Conservation (phyloP, 495 filamentous ascomycete species). For the Lindgomyces ingoldianus region DNA sequence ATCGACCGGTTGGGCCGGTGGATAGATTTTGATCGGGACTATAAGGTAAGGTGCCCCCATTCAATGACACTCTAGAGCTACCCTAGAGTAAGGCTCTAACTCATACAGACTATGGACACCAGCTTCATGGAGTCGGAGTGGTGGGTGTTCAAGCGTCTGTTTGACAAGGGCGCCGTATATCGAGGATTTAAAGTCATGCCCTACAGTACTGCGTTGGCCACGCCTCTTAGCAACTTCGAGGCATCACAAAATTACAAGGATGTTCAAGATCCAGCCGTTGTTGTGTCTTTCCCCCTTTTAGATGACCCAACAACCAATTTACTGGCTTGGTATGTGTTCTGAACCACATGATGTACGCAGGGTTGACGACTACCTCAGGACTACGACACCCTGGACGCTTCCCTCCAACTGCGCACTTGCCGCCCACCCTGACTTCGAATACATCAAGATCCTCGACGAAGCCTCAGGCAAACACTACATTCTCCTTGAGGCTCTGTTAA, state of each 20-base stretch:
- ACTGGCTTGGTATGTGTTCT: constrained; percentile 69
- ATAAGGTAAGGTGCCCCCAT: constrained; percentile 70
- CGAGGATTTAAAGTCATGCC: constrained; percentile 91
- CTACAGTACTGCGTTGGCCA: constrained; percentile 85
- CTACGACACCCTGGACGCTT: constrained; percentile 95
- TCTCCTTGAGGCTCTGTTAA: constrained; percentile 79
- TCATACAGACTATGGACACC: constrained; percentile 73
- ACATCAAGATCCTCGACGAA: constrained; percentile 87
- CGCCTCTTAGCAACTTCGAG: constrained; percentile 91
- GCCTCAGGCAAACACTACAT: constrained; percentile 81
- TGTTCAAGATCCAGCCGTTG: constrained; percentile 86
- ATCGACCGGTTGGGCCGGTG: constrained; percentile 91
- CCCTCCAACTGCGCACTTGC: constrained; percentile 82
- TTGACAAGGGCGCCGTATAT: constrained; percentile 86
- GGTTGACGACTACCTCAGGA: too few species aligned
- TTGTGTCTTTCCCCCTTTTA: constrained; percentile 82
- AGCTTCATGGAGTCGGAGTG: constrained; percentile 95
- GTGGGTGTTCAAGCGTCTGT: constrained; percentile 95
- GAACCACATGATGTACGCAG: too few species aligned
- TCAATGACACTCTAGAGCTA: background rate
- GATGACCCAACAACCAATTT: constrained; percentile 72
- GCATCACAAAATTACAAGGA: constrained; percentile 94
- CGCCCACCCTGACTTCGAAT: constrained; percentile 87
- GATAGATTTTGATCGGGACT: constrained; percentile 99
- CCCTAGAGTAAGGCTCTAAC: background rate